phyloP scores from a whole-genome alignment of 805 yeast species.

The Candida ulmi region DNA sequence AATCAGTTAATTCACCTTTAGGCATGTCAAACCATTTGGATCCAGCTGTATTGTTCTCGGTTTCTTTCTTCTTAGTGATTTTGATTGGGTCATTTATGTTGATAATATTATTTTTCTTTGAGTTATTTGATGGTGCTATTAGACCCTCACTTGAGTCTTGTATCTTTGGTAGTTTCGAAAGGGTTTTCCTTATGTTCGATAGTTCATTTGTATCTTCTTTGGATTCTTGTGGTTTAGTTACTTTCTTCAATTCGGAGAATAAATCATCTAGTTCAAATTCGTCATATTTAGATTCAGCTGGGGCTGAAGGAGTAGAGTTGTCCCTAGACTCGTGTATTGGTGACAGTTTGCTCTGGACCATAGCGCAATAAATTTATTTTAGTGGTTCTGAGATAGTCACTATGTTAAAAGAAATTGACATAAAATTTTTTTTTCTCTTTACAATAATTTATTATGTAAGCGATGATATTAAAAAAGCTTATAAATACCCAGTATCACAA shows the following conservation, averaged over 20 bases:
- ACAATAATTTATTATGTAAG: constrained; percentile 2
- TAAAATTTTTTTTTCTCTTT: neutral
- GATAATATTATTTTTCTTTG: constrained; percentile 15
- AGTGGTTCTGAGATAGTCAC: neutral
- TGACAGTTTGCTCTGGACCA: constrained; percentile 3
- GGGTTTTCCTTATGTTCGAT: constrained; percentile 29
- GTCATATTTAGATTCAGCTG: constrained; percentile 11
- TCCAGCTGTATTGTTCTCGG: constrained; percentile 35
- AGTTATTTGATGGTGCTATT: neutral
- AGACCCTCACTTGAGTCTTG: constrained; percentile 6
- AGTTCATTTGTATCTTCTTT: constrained; percentile 20
- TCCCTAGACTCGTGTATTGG: constrained; percentile 13
- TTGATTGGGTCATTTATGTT: constrained; percentile 44
- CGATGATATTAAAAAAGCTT: neutral
- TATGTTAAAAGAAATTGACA: neutral
- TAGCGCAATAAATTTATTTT: neutral
- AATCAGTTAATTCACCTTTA: constrained; percentile 66
- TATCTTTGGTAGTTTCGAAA: constrained; percentile 37
- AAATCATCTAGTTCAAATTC: constrained; percentile 27
- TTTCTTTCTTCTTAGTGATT: constrained; percentile 15
- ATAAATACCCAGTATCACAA: too few species aligned
- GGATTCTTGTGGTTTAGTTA: neutral
- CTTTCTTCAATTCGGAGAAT: constrained; percentile 24
- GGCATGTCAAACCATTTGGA: constrained; percentile 78
- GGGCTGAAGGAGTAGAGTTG: constrained; percentile 3